Conservation (phyloP, 2,329 filamentous ascomycete genomes). For the Paracoccidioides lutzii region DNA sequence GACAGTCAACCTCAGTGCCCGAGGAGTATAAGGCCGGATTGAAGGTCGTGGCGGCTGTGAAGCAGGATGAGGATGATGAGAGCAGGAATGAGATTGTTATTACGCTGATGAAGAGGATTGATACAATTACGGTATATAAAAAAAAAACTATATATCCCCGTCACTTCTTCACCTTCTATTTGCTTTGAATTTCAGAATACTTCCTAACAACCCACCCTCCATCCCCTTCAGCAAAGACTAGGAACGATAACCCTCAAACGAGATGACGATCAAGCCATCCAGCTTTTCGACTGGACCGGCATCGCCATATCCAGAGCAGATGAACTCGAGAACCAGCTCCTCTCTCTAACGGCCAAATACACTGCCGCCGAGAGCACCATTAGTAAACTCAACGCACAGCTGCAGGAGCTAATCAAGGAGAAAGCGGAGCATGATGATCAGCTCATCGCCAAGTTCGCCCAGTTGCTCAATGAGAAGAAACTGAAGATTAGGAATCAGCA, state of each 20-base stretch:
- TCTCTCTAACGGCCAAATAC: constrained; percentile 28
- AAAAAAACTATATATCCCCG: no score
- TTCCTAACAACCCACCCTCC: no score
- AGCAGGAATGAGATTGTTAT: constrained; percentile 26
- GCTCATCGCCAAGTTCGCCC: constrained; percentile 45
- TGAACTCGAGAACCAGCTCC: constrained; percentile 30
- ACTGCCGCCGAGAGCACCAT: constrained; percentile 38
- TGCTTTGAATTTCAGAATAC: no score
- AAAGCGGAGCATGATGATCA: constrained; percentile 46
- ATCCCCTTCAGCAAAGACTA: constrained; percentile 34
- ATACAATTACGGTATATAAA: constrained; percentile 35
- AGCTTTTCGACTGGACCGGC: constrained; percentile 45
- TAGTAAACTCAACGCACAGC: constrained; percentile 39
- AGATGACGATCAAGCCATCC: constrained; percentile 42
- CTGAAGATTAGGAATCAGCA: constrained; percentile 52
- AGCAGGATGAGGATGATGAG: constrained; percentile 13
- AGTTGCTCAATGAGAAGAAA: constrained; percentile 51
- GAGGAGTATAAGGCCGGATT: constrained; percentile 17
- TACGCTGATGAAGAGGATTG: constrained; percentile 30
- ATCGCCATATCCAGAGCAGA: constrained; percentile 35
- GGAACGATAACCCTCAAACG: constrained; percentile 41
- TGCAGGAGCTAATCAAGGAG: constrained; percentile 44
- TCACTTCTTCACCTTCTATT: no score
- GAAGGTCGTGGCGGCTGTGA: constrained; percentile 20
- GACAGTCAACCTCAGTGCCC: constrained; percentile 9